Percentiles rank a stretch among this genome's conserved stretches.
Conservation (phyloP, 2,329 filamentous ascomycete genomes). For the Leptographium radiaticola region DNA sequence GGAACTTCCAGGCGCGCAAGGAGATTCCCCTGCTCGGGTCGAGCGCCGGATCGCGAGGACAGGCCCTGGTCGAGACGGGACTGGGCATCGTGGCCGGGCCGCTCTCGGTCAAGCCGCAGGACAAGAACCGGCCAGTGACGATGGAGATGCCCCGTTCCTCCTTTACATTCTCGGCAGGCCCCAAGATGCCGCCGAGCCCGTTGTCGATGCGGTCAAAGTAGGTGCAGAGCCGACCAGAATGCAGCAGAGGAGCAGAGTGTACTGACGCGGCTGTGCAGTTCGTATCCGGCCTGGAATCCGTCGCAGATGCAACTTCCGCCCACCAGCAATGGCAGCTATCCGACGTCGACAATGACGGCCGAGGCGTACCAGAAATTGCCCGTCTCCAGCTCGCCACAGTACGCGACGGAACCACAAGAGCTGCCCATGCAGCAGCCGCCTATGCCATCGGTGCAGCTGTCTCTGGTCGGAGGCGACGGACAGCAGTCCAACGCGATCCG, state of each 20-base stretch:
- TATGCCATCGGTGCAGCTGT: constrained; percentile 40
- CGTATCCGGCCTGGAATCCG: constrained; percentile 44
- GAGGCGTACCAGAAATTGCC: constrained; percentile 42
- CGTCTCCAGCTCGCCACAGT: constrained; percentile 32
- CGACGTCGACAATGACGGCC: constrained; percentile 34
- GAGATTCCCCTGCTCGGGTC: constrained; percentile 76
- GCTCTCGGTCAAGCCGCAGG: constrained; percentile 39
- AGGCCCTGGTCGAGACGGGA: constrained; percentile 54
- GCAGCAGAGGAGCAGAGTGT: neutral
- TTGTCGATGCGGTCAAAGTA: constrained; percentile 47
- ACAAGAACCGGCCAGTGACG: constrained; percentile 39
- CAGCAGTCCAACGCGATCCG: constrained; percentile 32
- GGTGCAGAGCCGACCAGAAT: constrained; percentile 17
- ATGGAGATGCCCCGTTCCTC: constrained; percentile 42
- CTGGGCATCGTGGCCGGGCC: constrained; percentile 47
- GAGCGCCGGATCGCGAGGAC: constrained; percentile 65
- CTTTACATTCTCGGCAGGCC: constrained; percentile 41
- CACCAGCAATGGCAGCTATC: constrained; percentile 17
- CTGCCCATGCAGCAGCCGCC: constrained; percentile 38
- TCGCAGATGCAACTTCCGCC: constrained; percentile 29
- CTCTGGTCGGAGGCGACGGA: constrained; percentile 34
- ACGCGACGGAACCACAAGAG: constrained; percentile 38
- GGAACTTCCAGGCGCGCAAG: constrained; percentile 90
- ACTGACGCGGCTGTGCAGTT: constrained; percentile 23
- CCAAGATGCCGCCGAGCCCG: constrained; percentile 40